phyloP scores from a whole-genome alignment of 202 grass and related monocot genomes.

The Digitaria exilis region DNA sequence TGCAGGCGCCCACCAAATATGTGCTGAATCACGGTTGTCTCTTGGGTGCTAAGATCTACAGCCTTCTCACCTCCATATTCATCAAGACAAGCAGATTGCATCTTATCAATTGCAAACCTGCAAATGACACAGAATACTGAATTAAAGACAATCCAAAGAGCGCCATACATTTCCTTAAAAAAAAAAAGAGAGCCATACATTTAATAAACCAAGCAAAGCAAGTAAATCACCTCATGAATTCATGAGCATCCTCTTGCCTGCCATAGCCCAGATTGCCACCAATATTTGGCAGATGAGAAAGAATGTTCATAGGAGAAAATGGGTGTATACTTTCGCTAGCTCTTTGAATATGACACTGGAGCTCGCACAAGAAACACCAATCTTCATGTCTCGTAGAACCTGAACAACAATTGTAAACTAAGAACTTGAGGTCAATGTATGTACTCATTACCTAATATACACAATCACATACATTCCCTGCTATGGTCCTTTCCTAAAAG shows the following conservation, averaged over 20 bases:
- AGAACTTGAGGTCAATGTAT: constrained; percentile 24
- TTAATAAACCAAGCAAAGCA: constrained; percentile 42
- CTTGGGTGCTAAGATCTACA: constrained; percentile 80
- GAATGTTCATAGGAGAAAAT: constrained; percentile 91
- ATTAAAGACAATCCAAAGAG: constrained; percentile 33
- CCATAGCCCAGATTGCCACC: constrained; percentile 96
- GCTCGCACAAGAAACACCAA: constrained; percentile 97
- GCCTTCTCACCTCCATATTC: constrained; percentile 97
- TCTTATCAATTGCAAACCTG: constrained; percentile 95
- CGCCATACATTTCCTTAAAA: no score
- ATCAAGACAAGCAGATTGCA: constrained; percentile 96
- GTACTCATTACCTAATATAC: background rate
- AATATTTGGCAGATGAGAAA: constrained; percentile 92
- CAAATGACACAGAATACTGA: constrained; percentile 13
- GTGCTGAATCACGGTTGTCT: constrained; percentile 94
- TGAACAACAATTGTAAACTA: constrained; percentile 39
- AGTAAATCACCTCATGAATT: constrained; percentile 90
- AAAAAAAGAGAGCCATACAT: constrained; percentile 12
- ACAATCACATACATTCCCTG: constrained; percentile 71
- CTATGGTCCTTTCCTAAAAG: constrained; percentile 80
- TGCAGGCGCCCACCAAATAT: constrained; percentile 94
- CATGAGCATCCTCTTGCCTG: constrained; percentile 98
- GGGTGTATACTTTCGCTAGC: constrained; percentile 65
- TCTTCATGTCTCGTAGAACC: constrained; percentile 71
- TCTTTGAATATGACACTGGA: constrained; percentile 81